Conservation (phyloP, 148 eudicot species). For the Camellia japonica region DNA sequence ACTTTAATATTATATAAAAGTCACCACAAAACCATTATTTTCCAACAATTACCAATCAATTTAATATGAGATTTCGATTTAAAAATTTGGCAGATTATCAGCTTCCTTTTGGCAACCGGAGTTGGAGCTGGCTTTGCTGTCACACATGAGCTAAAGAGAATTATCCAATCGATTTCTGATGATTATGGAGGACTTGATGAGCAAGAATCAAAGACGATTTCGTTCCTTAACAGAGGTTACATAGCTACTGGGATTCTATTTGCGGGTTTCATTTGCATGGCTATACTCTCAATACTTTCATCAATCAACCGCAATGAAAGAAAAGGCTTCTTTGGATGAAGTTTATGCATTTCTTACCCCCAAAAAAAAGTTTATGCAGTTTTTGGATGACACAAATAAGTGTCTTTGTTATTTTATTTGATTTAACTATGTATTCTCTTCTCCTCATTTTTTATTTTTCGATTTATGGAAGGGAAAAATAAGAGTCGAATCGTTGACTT, state of each 20-base stretch:
- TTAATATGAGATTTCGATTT: too few relatives aligned
- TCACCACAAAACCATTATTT: not conserved
- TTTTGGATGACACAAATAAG: not conserved
- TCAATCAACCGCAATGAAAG: slow-evolving; percentile 3
- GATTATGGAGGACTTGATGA: not conserved
- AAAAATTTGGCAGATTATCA: slow-evolving; percentile 17
- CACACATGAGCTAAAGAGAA: slow-evolving; percentile 22
- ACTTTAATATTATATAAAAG: too few relatives aligned
- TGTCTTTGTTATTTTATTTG: not conserved
- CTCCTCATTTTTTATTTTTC: not conserved
- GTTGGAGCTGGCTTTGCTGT: slow-evolving; percentile 34
- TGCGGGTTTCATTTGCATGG: not conserved
- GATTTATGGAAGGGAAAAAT: not conserved
- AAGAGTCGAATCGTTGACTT: not conserved
- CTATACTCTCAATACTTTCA: not conserved
- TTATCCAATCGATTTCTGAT: not conserved
- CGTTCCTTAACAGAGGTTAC: slow-evolving; percentile 8
- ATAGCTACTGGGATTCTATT: not conserved
- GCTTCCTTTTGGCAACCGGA: slow-evolving; percentile 29
- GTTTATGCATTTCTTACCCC: not conserved
- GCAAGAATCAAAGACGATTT: not conserved
- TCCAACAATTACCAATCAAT: too few relatives aligned
- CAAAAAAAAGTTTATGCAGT: not conserved
- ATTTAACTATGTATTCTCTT: too few relatives aligned
- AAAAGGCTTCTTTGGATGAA: not conserved